Conservation (phyloP, 768 basidiomycete species). For the Clitopilus passeckerianus region DNA sequence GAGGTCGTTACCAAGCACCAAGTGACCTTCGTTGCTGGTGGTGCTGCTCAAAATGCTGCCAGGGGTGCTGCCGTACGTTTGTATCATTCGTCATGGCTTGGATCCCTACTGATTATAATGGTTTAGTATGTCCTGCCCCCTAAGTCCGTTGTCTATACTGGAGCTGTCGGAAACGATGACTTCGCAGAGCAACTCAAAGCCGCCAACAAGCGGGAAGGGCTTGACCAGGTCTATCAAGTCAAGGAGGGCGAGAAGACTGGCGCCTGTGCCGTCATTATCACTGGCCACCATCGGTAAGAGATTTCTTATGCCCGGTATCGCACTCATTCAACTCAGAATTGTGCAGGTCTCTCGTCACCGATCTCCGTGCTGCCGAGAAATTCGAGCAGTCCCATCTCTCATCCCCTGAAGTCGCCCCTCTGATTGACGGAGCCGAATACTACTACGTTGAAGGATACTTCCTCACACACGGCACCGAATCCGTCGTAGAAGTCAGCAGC, state of each 20-base stretch:
- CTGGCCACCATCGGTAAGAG: conserved; percentile 81
- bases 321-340: not conserved
- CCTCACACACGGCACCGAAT: conserved; percentile 85
- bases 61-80: conserved; percentile 87
- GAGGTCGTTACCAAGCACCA: conserved; percentile 74
- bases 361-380: conserved; percentile 84
- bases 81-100: not conserved
- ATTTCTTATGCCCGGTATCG: not conserved
- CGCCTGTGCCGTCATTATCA: conserved; percentile 94
- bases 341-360: conserved; percentile 85
- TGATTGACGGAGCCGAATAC: conserved; percentile 75
- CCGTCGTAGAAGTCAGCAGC: conserved; percentile 69
- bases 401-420: conserved; percentile 66
- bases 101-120: conserved; percentile 7
- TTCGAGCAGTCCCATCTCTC: conserved; percentile 80
- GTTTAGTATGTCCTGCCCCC: conserved; percentile 85
- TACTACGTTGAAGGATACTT: conserved; percentile 98
- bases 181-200: conserved; percentile 83
- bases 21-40: conserved; percentile 92
- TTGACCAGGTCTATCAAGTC: conserved; percentile 86
- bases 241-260: conserved; percentile 87
- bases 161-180: conserved; percentile 91
- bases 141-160: conserved; percentile 87
- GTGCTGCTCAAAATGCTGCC: conserved; percentile 95
- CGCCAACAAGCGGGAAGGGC: conserved; percentile 90